Conservation (phyloP, 177 flowering plant genomes). For the Vitis hybrid region DNA sequence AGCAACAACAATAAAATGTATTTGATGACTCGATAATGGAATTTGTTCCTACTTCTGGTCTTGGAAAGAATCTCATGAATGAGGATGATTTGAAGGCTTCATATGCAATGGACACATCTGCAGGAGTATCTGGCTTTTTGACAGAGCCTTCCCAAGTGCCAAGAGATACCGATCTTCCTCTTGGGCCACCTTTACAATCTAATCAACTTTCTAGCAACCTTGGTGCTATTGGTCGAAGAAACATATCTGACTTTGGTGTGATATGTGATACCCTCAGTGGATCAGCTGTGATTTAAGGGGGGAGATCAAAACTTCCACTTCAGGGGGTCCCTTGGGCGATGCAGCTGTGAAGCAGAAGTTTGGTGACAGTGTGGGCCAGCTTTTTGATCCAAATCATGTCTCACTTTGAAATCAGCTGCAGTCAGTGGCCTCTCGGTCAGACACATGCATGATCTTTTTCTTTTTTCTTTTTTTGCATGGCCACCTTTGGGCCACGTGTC, state of each 20-base stretch:
- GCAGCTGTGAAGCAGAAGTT: no score
- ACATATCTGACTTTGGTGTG: constrained; percentile 86
- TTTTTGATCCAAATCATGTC: no score
- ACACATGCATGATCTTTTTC: no score
- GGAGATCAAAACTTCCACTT: constrained; percentile 44
- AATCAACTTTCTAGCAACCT: constrained; percentile 64
- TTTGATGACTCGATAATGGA: constrained; percentile 60
- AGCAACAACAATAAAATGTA: constrained; percentile 54
- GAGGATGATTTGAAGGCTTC: constrained; percentile 74
- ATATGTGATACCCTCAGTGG: constrained; percentile 80
- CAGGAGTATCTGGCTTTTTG: constrained; percentile 50
- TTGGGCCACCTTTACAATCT: constrained; percentile 82
- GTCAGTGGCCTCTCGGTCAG: no score
- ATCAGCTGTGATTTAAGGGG: constrained; percentile 48
- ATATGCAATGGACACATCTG: constrained; percentile 50
- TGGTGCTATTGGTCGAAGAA: constrained; percentile 95
- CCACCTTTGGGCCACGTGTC: no score
- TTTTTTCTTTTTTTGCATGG: no score
- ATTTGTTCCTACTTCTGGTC: constrained; percentile 44
- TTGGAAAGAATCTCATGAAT: constrained; percentile 45
- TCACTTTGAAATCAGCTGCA: no score
- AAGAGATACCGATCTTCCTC: constrained; percentile 77
- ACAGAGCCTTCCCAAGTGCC: constrained; percentile 52
- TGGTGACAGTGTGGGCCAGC: no score
- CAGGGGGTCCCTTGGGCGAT: no score